A percentile compares a stretch with the other conserved stretches of the same genome.
Conservation (phyloP, 352 stramenopile genomes). For the Globisporangium takayamanum region DNA sequence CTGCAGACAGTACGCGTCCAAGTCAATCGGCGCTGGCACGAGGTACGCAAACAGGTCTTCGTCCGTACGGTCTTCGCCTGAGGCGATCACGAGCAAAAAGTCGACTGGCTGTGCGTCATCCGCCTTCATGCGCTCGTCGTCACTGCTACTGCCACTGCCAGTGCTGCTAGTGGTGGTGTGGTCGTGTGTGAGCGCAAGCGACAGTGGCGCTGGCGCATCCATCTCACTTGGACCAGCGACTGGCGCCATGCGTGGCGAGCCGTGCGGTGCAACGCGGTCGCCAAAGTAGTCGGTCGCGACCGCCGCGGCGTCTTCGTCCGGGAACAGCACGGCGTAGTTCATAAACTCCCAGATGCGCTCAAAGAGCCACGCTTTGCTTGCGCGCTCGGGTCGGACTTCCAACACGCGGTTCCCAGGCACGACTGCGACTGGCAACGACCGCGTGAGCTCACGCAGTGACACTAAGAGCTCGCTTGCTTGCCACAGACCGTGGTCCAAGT, state of each 20-base stretch:
- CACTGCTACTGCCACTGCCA: conserved; percentile 9
- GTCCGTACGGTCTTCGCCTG: conserved; percentile 73
- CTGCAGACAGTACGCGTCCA: conserved; percentile 73
- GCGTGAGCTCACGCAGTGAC: conserved; percentile 66
- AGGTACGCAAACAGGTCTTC: conserved; percentile 79
- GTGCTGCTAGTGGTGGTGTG: not conserved
- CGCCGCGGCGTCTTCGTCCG: conserved; percentile 35
- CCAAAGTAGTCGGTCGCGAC: conserved; percentile 72
- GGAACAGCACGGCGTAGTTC: conserved; percentile 64
- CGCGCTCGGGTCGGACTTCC: conserved; percentile 72
- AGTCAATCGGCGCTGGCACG: conserved; percentile 71
- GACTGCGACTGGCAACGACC: conserved; percentile 65
- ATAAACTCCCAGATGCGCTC: conserved; percentile 83
- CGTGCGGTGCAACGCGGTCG: conserved; percentile 33
- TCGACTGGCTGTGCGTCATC: conserved; percentile 33
- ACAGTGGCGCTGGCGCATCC: too few relatives aligned
- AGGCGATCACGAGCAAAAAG: conserved; percentile 82
- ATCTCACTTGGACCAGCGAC: not conserved
- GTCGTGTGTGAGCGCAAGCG: conserved; percentile 4
- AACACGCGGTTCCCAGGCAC: conserved; percentile 68
- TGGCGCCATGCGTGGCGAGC: conserved; percentile 41
- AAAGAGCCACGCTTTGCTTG: conserved; percentile 76
- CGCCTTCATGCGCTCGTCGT: conserved; percentile 4
- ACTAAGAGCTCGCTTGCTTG: conserved; percentile 87
- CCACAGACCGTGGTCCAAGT: conserved; percentile 83